Base-by-base conservation (phyloP, 371 early-diverging fungal species). In the Mortierella sp. region DNA sequence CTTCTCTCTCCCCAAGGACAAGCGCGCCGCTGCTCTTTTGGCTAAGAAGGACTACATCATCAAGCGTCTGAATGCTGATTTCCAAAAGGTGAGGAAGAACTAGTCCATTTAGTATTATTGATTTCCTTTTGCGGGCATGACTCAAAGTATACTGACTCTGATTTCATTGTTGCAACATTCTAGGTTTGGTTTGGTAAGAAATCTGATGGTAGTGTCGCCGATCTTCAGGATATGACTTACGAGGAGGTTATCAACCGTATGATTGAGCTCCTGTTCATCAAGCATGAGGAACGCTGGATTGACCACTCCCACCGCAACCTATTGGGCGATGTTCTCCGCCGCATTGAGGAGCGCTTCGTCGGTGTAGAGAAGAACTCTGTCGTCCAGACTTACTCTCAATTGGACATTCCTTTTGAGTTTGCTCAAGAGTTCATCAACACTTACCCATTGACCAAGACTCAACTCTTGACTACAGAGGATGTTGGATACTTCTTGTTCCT, bases 11-110 rank as follows among this genome's bases (percentile, higher is more conserved):
- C 96, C 97, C 48, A 92, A 93, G 79, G 96, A 97, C 52, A 97
- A 97, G 91, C 94, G 97, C 58, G 67, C 93, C 24, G 85, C 92
- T 63, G 94, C 89, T 36, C 86, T 98, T 65, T 75, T 92, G 74
- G 93, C 93, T 83, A 95, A 95, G 88, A 96, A 95, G 90, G 94
- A 95, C 63, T 96, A 96, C 70, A 93, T 97, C 66, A 97, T 98
- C 85, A 86, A 93, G 84, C 93, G 95, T 48, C 86, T 98, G 50
- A 98, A 97, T 78, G 92, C 88, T 47, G 97, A 98, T 84, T 96
- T 93, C 92, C 96, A 96, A 84, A 92, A 92, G 88, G 82, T 81
- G 33, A 8, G 15, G 10, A 15, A 43, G 13, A 11, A 3, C 6
- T 33, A 22, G 16, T 4, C 45, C 16, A 45, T 45, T 45, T 11